These are phyloP conservation scores for Hemileia vastatrix DNA, from an alignment of 1,284 basidiomycete genomes.

Conservation along the genomic window DNA sequence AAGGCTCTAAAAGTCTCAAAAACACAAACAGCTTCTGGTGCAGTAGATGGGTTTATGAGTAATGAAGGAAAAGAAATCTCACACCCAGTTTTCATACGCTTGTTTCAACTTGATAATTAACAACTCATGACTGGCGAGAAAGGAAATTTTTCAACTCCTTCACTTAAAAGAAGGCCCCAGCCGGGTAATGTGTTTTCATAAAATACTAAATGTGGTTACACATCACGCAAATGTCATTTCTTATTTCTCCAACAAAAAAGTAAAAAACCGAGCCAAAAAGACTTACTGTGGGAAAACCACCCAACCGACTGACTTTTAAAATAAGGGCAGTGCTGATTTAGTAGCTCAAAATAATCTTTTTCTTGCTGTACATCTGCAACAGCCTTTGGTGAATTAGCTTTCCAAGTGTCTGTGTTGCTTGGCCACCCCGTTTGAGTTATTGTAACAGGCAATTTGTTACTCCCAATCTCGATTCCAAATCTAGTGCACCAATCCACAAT, in stretches of 20 bases:
- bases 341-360: constrained; percentile 46
- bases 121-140: constrained; percentile 5
- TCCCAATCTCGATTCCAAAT: constrained; percentile 49
- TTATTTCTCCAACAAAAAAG: not conserved
- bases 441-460: constrained; percentile 54
- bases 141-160: constrained; percentile 9
- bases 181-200: constrained; percentile 7
- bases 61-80: too few species aligned
- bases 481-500: constrained; percentile 54
- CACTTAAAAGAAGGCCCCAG: constrained; percentile 7
- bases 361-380: constrained; percentile 29
- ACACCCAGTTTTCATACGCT: too few species aligned
- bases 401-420: constrained; percentile 28
- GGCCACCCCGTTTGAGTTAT: constrained; percentile 40
- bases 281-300: constrained; percentile 22
- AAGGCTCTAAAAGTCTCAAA: too few species aligned
- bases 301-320: constrained; percentile 14
- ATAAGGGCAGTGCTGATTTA: constrained; percentile 28
- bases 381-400: constrained; percentile 31
- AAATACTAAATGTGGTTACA: not conserved
- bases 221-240: not conserved
- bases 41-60: too few species aligned
- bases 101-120: too few species aligned
- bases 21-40: too few species aligned
- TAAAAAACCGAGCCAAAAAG: not conserved